Conservation (phyloP, 139 green algal genomes). For the Closterium sp. region DNA sequence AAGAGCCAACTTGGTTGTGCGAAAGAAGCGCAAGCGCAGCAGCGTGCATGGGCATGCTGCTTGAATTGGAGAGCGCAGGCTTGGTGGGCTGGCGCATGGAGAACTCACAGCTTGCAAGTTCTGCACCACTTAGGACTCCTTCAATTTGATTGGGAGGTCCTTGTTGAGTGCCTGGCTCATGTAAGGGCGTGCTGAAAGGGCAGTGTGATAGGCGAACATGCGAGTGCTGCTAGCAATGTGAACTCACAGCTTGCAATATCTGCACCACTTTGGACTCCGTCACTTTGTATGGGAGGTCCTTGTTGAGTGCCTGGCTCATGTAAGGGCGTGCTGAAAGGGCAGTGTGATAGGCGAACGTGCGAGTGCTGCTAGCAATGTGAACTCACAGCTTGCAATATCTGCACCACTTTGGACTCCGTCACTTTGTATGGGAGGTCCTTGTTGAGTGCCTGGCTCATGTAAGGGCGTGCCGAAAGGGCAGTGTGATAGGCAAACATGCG, state of each 20-base stretch:
- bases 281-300: not conserved
- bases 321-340: no score
- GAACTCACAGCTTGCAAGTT: constrained; percentile 27
- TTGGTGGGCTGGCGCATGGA: no score
- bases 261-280: constrained; percentile 11
- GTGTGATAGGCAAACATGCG: no score
- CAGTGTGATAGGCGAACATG: no score
- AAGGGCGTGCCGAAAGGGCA: no score
- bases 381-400: constrained; percentile 27
- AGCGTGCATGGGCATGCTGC: no score
- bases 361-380: no score
- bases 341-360: no score
- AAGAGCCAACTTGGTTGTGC: not conserved
- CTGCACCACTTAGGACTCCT: not conserved
- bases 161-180: constrained; percentile 10
- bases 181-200: no score
- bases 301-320: constrained; percentile 10
- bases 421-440: not conserved
- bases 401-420: constrained; percentile 11
- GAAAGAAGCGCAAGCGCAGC: no score
- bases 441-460: constrained; percentile 8
- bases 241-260: constrained; percentile 26
- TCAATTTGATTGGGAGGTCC: not conserved
- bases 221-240: no score
- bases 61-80: no score